Percentiles rank a stretch among this genome's conserved stretches.
phyloP scores from a whole-genome alignment of 768 basidiomycete genomes.

The Wakefieldia striispora region DNA sequence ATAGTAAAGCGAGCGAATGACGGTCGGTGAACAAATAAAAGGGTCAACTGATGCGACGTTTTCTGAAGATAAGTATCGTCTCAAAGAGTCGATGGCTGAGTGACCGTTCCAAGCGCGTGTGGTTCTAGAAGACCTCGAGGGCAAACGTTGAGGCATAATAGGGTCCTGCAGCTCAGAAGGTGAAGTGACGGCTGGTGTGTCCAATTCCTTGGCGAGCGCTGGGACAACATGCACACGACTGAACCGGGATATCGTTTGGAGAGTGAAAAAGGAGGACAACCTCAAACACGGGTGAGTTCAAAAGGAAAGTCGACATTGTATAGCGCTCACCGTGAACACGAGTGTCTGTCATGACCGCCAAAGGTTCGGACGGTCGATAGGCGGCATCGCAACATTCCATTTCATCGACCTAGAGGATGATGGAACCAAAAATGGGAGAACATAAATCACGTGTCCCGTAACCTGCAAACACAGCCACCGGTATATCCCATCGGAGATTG shows the following conservation, averaged over 20 bases:
- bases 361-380: conserved; percentile 48
- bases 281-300: conserved; percentile 3
- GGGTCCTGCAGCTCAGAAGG: not conserved
- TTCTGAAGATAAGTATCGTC: conserved; percentile 13
- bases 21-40: conserved; percentile 26
- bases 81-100: conserved; percentile 15
- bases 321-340: conserved; percentile 24
- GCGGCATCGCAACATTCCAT: conserved; percentile 84
- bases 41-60: conserved; percentile 9
- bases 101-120: not conserved
- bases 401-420: conserved; percentile 33
- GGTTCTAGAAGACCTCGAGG: not conserved
- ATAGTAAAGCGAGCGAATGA: conserved; percentile 40
- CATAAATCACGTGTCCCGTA: conserved; percentile 7
- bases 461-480: conserved; percentile 5
- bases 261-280: not conserved
- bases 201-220: not conserved
- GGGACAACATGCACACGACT: not conserved
- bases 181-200: not conserved
- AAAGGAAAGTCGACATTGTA: not conserved
- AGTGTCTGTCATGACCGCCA: conserved; percentile 34
- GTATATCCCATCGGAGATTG: conserved; percentile 18
- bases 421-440: not conserved
- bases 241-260: not conserved
- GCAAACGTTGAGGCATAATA: not conserved